phyloP scores from a whole-genome alignment of 2,329 filamentous ascomycete species.

The Ascochyta lentis region DNA sequence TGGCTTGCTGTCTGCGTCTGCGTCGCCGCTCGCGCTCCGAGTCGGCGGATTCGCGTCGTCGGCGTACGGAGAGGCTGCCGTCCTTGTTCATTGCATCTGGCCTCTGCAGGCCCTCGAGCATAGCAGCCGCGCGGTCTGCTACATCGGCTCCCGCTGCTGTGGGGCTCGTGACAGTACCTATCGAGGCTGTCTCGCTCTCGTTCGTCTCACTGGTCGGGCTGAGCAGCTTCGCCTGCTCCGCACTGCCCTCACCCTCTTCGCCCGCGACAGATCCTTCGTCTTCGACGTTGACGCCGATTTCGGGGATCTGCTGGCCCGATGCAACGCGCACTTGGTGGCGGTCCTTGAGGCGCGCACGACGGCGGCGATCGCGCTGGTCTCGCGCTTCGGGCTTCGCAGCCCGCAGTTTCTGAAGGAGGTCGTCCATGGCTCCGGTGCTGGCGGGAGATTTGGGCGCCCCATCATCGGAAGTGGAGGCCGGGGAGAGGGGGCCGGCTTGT shows the following conservation, averaged over 20 bases:
- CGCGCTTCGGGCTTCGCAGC: conserved; percentile 88
- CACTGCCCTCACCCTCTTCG: conserved; percentile 22
- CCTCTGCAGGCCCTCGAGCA: conserved; percentile 82
- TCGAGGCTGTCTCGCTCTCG: conserved; percentile 33
- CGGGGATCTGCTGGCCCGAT: conserved; percentile 86
- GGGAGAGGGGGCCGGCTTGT: conserved; percentile 52
- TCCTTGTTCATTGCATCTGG: conserved; percentile 60
- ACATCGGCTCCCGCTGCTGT: conserved; percentile 65
- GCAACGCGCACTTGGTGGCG: conserved; percentile 88
- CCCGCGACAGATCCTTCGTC: conserved; percentile 50
- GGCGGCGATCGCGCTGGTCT: conserved; percentile 86
- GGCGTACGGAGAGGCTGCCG: conserved; percentile 61
- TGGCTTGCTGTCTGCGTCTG: conserved; percentile 57
- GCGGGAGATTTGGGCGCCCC: conserved; percentile 65
- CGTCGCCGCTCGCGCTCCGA: conserved; percentile 76
- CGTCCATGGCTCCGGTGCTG: conserved; percentile 92
- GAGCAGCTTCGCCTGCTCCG: conserved; percentile 58
- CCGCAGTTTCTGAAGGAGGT: conserved; percentile 89
- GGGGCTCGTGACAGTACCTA: conserved; percentile 38
- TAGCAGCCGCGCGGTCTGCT: conserved; percentile 79
- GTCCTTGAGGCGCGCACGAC: conserved; percentile 88
- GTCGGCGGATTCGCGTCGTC: conserved; percentile 76
- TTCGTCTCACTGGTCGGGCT: conserved; percentile 56
- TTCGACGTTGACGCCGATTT: conserved; percentile 63
- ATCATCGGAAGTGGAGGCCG: conserved; percentile 58